These are phyloP conservation scores for Gonapodya prolifera DNA, from an alignment of 192 early-diverging fungal species.

Conservation along the genomic window DNA sequence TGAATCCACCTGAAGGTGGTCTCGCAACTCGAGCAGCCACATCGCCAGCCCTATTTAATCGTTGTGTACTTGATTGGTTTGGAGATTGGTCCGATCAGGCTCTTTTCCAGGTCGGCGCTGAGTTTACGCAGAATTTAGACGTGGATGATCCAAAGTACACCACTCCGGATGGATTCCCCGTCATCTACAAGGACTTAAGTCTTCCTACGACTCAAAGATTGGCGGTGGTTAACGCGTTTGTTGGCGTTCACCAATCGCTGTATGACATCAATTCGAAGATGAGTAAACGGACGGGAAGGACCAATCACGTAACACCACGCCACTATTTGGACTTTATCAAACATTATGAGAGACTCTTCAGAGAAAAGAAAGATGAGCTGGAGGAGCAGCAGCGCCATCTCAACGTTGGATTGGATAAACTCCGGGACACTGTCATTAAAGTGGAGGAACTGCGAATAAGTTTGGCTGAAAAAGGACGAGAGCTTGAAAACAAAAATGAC, in stretches of 20 bases:
- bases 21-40: constrained; percentile 88
- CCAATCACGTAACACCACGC: constrained; percentile 86
- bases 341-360: constrained; percentile 80
- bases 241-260: constrained; percentile 83
- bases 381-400: constrained; percentile 99
- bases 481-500: constrained; percentile 72
- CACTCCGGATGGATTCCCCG: constrained; percentile 60
- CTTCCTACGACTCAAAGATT: constrained; percentile 66
- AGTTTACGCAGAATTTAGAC: constrained; percentile 85
- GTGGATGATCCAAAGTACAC: constrained; percentile 59
- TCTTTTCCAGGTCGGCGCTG: constrained; percentile 94
- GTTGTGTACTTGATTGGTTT: constrained; percentile 99
- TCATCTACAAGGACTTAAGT: constrained; percentile 56
- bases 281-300: constrained; percentile 62
- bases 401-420: constrained; percentile 91
- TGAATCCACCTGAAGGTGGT: constrained; percentile 95
- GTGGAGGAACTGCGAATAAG: constrained; percentile 85
- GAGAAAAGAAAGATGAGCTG: constrained; percentile 83
- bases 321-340: constrained; percentile 97
- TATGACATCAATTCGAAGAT: constrained; percentile 75
- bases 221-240: constrained; percentile 81
- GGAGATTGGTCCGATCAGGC: constrained; percentile 98
- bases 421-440: constrained; percentile 85
- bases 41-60: constrained; percentile 98
- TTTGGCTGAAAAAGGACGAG: constrained; percentile 71